phyloP scores from a whole-genome alignment of 257 asterid species.

The Euphrasia confusa region DNA sequence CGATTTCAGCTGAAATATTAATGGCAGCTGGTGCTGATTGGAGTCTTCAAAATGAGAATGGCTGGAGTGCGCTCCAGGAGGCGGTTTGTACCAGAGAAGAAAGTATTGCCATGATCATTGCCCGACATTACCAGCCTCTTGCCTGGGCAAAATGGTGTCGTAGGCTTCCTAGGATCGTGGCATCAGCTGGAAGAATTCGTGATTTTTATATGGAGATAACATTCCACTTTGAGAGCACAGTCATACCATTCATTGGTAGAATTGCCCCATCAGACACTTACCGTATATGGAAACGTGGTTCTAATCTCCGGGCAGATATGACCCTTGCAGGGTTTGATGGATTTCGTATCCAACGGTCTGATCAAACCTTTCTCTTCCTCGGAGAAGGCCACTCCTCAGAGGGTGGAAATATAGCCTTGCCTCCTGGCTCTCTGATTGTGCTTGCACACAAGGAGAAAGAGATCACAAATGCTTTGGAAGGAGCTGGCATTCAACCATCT shows the following conservation, averaged over 20 bases:
- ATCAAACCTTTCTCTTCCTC: constrained; percentile 92
- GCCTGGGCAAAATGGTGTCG: constrained; percentile 99
- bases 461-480: constrained; percentile 92
- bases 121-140: constrained; percentile 94
- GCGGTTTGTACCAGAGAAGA: constrained; percentile 98
- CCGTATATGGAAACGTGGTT: constrained; percentile 94
- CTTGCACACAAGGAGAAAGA: constrained; percentile 94
- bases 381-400: constrained; percentile 82
- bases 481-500: constrained; percentile 91
- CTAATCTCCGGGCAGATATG: constrained; percentile 99
- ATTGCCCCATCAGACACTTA: constrained; percentile 98
- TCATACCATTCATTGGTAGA: constrained; percentile 93
- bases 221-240: constrained; percentile 97
- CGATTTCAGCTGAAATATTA: constrained; percentile 80
- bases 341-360: constrained; percentile 91
- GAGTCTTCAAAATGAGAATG: constrained; percentile 97
- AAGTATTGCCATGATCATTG: constrained; percentile 91
- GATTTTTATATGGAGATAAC: constrained; percentile 98
- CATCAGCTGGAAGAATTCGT: constrained; percentile 79
- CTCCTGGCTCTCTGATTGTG: constrained; percentile 93
- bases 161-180: constrained; percentile 96
- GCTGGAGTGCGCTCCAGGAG: constrained; percentile 99
- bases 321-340: constrained; percentile 99
- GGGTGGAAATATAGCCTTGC: constrained; percentile 59
- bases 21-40: constrained; percentile 99